A percentile compares a stretch with the other conserved stretches of the same genome.
phyloP scores from a whole-genome alignment of 2,329 filamentous ascomycete genomes.

The Pezicula rhizophila region DNA sequence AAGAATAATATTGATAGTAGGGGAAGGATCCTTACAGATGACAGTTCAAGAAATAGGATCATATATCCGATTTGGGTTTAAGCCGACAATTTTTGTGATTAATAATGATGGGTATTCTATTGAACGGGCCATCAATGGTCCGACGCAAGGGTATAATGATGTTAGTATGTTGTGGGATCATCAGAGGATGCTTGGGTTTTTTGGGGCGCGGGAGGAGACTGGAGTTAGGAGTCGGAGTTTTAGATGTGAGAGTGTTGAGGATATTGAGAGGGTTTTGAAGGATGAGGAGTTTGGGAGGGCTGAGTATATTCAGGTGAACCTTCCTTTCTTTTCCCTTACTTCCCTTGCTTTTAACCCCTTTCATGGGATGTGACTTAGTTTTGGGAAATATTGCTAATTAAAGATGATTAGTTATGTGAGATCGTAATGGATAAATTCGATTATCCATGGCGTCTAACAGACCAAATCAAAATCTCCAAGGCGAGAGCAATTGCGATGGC shows the following conservation, averaged over 20 bases:
- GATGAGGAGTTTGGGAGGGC: constrained; percentile 26
- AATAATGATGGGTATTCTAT: constrained; percentile 57
- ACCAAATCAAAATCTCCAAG: not conserved
- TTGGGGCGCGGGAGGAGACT: constrained; percentile 38
- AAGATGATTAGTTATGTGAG: constrained; percentile 30
- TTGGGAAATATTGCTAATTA: too few relatives aligned
- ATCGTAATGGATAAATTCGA: constrained; percentile 29
- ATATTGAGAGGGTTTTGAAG: constrained; percentile 35
- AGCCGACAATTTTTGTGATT: constrained; percentile 45
- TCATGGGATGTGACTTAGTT: too few relatives aligned
- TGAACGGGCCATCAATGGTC: constrained; percentile 51
- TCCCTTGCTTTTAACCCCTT: too few relatives aligned
- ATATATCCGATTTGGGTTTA: constrained; percentile 49
- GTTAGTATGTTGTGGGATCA: constrained; percentile 45
- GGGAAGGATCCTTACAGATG: constrained; percentile 60
- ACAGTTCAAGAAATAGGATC: constrained; percentile 61
- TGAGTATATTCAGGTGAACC: constrained; percentile 13
- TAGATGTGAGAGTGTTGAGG: constrained; percentile 37
- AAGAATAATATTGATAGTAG: constrained; percentile 53
- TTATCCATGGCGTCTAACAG: not conserved
- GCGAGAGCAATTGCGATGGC: too few relatives aligned
- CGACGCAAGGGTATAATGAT: constrained; percentile 48
- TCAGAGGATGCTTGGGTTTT: constrained; percentile 40
- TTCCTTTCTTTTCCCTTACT: too few relatives aligned
- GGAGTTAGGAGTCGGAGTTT: constrained; percentile 24